Base-by-base conservation (phyloP, 2,329 filamentous ascomycete genomes). In the Sclerotinia nivalis region DNA sequence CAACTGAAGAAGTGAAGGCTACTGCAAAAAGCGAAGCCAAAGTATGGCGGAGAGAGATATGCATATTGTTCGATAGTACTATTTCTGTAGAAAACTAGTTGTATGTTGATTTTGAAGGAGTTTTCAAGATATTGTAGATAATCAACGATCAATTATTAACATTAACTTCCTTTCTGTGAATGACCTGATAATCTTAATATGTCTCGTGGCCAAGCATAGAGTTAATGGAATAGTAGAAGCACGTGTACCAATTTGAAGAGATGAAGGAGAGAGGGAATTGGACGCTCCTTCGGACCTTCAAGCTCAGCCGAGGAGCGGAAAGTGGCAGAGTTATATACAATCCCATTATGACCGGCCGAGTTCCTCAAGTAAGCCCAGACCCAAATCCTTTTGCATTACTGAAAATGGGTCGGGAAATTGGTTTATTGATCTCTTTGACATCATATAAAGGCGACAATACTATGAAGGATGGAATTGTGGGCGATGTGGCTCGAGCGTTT, bases 341-440 rank as follows among this genome's bases (percentile, higher is more conserved):
- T 28, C 22, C 59, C 34, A 68, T 52, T 9, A 34, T 47, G 47
- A 54, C 43, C 54, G 25, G 8, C 47, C 22, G 15, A 40, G 8
- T 25, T 64, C 61, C n/a, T 40, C 31, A 64, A 28, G 13, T 40
- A 31, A 61, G 55, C 56, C 66, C 52, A 54, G 47, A 6, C 18
- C 18, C 3, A 45, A 22, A 45, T 40, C 20, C 56, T 28, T 43
- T 62, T 34, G 56, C 56, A 62, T 62, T 52, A 25, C 28, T 62
- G 45, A n/a, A 54, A 56, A 54, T 45, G 8, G 66, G 66, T 43
- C 56, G 31, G 28, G 56, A 68, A 43, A 62, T 68, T 68, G 66
- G 45, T 28, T 22, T n/a, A 40, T 62, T 18, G 34, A 50, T 37
- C n/a, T 56, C 18, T 55, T 18, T 50, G 56, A 60, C n/a, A 52